phyloP scores from a whole-genome alignment of 148 eudicot species.

The Cornus suecica region DNA sequence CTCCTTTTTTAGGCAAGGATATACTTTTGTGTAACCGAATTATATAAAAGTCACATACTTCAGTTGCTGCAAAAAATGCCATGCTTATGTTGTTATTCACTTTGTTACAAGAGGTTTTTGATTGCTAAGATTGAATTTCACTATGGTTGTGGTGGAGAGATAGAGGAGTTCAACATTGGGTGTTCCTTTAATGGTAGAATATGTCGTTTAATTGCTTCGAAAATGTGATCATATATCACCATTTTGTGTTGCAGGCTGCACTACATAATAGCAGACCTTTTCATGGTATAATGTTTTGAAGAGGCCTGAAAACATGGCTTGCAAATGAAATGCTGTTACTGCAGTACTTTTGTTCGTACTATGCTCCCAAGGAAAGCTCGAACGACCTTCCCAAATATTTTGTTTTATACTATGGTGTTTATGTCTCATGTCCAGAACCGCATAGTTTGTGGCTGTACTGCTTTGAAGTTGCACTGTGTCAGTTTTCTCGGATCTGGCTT shows the following conservation, averaged over 20 bases:
- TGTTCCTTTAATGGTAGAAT: not conserved
- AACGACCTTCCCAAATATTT: not conserved
- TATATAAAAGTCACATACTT: not conserved
- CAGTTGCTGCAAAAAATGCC: not conserved
- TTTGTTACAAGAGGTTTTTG: not conserved
- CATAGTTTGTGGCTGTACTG: not conserved
- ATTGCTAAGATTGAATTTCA: not conserved
- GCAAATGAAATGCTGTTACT: not conserved
- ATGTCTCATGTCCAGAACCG: not conserved
- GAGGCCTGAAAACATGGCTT: not conserved
- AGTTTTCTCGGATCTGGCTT: not conserved
- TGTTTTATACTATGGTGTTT: no score
- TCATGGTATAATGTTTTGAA: not conserved
- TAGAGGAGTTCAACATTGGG: slow-evolving; percentile 1
- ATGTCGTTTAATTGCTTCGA: not conserved
- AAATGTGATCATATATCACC: not conserved
- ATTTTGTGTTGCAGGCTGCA: not conserved
- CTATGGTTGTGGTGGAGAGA: not conserved
- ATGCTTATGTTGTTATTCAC: not conserved
- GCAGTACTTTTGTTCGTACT: not conserved
- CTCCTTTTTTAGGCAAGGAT: not conserved
- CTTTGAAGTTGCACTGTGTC: not conserved
- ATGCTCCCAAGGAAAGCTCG: no score
- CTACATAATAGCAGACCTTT: not conserved
- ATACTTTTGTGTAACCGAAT: not conserved